Evolutionary conservation across 2,329 filamentous ascomycete species (phyloP).

Genomic region (Fusarium nisikadoi): DNA sequence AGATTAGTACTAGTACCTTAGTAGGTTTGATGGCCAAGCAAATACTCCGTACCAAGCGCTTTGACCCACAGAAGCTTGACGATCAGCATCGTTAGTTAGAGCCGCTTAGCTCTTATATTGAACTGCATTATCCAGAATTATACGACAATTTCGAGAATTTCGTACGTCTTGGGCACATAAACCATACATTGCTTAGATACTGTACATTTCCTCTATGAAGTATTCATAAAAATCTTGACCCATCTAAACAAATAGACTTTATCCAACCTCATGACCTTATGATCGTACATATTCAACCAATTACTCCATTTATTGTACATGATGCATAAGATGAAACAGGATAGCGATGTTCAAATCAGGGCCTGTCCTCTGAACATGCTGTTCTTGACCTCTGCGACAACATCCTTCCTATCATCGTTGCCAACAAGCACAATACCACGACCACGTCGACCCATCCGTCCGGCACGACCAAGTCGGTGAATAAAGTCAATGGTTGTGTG

Average conservation of each 20-base stretch:
- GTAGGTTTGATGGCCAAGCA: conserved; percentile 17
- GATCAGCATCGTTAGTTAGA: conserved; percentile 1
- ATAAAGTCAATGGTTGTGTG: conserved; percentile 99
- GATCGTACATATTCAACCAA: conserved; percentile 30
- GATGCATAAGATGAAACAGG: conserved; percentile 3
- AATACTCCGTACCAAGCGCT: conserved; percentile 36
- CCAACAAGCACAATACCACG: conserved; percentile 91
- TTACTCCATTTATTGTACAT: conserved; percentile 38
- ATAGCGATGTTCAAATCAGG: conserved; percentile 64
- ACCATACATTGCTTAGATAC: neutral
- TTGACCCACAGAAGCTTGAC: conserved; percentile 19
- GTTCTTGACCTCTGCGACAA: conserved; percentile 90
- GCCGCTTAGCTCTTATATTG: neutral
- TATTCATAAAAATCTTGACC: conserved; percentile 17
- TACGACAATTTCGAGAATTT: neutral
- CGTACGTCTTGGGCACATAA: neutral
- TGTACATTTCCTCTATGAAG: conserved; percentile 13
- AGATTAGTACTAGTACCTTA: too few species aligned
- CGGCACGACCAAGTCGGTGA: conserved; percentile 90
- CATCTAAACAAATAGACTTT: conserved; percentile 10
- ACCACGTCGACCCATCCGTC: conserved; percentile 90
- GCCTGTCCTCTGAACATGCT: conserved; percentile 87
- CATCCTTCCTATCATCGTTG: conserved; percentile 86
- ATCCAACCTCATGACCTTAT: conserved; percentile 5
- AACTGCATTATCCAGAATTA: neutral